Base-by-base conservation (phyloP, 2,329 filamentous ascomycete species). In the Pseudophaeomoniella oleicola region DNA sequence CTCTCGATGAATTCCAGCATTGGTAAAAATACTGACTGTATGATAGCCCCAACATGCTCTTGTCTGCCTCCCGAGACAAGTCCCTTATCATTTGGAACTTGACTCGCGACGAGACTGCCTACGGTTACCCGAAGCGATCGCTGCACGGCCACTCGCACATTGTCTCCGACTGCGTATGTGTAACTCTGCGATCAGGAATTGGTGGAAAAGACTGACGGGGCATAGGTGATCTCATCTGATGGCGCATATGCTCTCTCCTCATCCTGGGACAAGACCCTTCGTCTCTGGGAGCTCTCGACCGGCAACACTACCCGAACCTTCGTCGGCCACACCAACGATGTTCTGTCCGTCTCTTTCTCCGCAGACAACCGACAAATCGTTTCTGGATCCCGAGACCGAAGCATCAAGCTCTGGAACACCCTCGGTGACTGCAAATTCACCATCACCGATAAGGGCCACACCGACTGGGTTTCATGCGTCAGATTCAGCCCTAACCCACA, bases 391-490 rank as follows among this genome's bases (percentile, higher is more conserved):
- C 87, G 90, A 66, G 90, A 98, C 75, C 81, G 86, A 65, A 85
- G 83, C 60, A 96, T 98, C 78, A 98, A 96, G 84, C 81, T 98
- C 58, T 98, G 90, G 90, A 98, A 98, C 78, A 98, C 90, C 56
- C 85, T 98, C 51, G 90, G 90, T 70, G 90, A 98, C 79, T 98
- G 90, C 87, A 98, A 98, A 78, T 98, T 79, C 81, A 98, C 88
- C 73, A 96, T 98, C 75, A 93, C 85, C 69, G 90, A 98, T 65
- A 98, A 98, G 82, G 90, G 90, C 64, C 90, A 98, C 78, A 85
- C 85, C 68, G 90, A 98, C 70, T 98, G 90, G 90, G 90, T 94
- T 55, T 94, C 88, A 47, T 96, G 88, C 75, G 90, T 98, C 54
- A 82, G 90, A 68, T 98, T 98, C 83, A 92, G 83, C 71, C 90